Evolutionary conservation across 306 rosid genomes (phyloP).

Genomic region (Pterocarpus macrocarpus): DNA sequence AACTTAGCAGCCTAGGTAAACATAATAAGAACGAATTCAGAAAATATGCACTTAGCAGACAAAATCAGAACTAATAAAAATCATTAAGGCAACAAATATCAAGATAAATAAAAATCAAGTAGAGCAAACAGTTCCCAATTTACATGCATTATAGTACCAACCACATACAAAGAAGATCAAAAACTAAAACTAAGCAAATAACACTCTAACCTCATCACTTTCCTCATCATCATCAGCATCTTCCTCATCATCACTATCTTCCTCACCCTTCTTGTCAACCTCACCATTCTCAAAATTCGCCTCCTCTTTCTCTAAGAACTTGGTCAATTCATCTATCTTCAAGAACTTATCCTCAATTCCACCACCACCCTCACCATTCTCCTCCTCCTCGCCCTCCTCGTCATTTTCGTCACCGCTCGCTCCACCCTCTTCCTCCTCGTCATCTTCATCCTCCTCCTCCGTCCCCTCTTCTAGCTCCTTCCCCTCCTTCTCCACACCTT

Average conservation of each 20-base stretch:
- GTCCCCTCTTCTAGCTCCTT: slow-evolving; percentile 11
- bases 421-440: slow-evolving; percentile 30
- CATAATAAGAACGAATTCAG: slow-evolving; percentile 33
- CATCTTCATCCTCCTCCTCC: slow-evolving; percentile 19
- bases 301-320: slow-evolving; percentile 74
- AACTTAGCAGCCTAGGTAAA: slow-evolving; percentile 67
- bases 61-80: background rate
- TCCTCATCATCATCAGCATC: slow-evolving; percentile 63
- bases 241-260: slow-evolving; percentile 40
- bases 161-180: background rate
- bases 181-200: slow-evolving; percentile 18
- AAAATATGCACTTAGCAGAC: slow-evolving; percentile 26
- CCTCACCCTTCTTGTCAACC: slow-evolving; percentile 43
- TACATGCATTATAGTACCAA: background rate
- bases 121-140: background rate
- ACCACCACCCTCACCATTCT: slow-evolving; percentile 50
- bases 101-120: background rate
- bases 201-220: slow-evolving; percentile 62
- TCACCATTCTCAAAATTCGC: slow-evolving; percentile 66
- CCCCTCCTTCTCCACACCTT: slow-evolving; percentile 46
- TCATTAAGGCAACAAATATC: background rate
- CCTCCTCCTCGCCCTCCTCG: slow-evolving; percentile 30
- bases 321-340: slow-evolving; percentile 73
- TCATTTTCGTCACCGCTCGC: slow-evolving; percentile 22
- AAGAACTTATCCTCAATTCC: slow-evolving; percentile 80